Conservation (phyloP, 2,329 filamentous ascomycete species). For the Hymenoscyphus occultus region DNA sequence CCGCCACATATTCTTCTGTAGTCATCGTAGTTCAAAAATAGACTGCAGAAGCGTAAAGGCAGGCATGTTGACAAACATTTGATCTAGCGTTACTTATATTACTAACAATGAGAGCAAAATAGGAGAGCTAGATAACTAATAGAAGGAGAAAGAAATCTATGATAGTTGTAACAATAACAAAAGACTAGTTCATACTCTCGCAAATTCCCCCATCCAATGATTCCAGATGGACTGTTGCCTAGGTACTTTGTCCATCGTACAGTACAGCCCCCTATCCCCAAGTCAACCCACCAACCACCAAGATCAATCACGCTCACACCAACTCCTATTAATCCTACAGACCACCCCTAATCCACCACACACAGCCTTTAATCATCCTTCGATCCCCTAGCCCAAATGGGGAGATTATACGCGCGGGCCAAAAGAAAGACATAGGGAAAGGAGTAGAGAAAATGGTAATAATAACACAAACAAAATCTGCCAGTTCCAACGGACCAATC, state of each 20-base stretch:
- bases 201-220: too few species aligned
- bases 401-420: neutral
- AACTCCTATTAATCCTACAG: constrained; percentile 1
- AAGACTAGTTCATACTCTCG: too few species aligned
- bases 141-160: neutral
- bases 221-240: neutral
- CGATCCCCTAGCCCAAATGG: neutral
- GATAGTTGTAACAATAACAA: neutral
- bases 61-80: neutral
- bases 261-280: neutral
- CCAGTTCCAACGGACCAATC: neutral
- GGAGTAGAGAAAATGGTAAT: neutral
- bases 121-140: neutral
- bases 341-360: neutral
- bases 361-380: constrained; percentile 2
- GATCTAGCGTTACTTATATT: neutral
- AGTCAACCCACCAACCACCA: neutral
- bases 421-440: neutral
- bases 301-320: neutral
- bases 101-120: neutral
- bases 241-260: neutral
- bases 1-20: neutral
- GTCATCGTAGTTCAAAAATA: neutral
- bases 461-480: neutral
- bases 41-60: neutral